Evolutionary conservation across 2,329 filamentous ascomycete species (phyloP), one percentile per base, ranked within the genome.

Genomic region (Chaetomiaceae sp.): DNA sequence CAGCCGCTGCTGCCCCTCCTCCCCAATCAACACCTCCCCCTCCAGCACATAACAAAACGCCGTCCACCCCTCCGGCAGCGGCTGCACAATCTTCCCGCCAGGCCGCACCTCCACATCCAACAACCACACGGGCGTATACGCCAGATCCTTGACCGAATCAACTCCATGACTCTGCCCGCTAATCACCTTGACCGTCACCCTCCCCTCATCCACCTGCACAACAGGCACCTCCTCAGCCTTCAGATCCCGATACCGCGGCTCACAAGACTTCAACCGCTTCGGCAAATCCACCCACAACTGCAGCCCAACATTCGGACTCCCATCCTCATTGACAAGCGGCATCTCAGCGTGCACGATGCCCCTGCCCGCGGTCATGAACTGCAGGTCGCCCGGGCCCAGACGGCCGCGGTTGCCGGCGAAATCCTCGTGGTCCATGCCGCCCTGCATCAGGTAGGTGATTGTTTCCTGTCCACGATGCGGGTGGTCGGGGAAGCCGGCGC

Each of bases 71-170:
- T 75, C 71, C 0, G 92, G 92, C 3, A 97, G 65, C 5, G 79
- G 69, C 72, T 97, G 92, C 19, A 74, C 76, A 58, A 97, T 74
- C 53, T 76, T 81, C 41, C 88, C 90, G 47, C 92, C 92, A 0
- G 91, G 90, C 62, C 82, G 72, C 47, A 97, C 80, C 17, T 80
- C 83, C 45, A 96, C 74, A 66, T 97, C 92, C 39, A 97, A 76
- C 55, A 96, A 77, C 92, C 92, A 97, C n/a, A 97, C 90, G 0
- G 93, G 93, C 2, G 92, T 97, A 70, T 97, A 96, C 13, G 92
- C 91, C 39, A 97, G 75, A 64, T 97, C 91, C 65, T 92, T 83
- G 47, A 96, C 81, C 13, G 85, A 89, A 65, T 96, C 91, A 46
- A 93, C 81, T 39, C 89, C 91, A 62, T 90, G 85, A 48, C 83